Evolutionary conservation across 805 yeast species (phyloP).

Genomic region (Hanseniaspora thailandica): DNA sequence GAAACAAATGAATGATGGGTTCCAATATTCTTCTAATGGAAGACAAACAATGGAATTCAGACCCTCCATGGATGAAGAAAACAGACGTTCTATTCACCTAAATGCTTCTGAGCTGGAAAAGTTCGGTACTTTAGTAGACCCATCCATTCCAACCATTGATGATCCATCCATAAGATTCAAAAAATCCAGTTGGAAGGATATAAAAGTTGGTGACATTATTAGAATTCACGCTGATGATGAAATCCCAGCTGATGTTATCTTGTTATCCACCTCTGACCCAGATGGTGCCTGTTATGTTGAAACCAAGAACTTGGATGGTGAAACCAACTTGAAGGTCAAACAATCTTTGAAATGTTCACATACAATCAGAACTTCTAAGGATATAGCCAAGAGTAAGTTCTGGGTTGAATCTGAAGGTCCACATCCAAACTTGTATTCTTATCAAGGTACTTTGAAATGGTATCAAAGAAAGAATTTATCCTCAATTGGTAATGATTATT

Average conservation of each 20-base stretch:
- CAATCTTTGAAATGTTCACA: constrained; percentile 58
- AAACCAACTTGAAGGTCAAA: constrained; percentile 63
- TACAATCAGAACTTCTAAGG: constrained; percentile 37
- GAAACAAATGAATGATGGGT: constrained; percentile 22
- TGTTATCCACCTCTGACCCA: constrained; percentile 53
- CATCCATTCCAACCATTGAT: constrained; percentile 37
- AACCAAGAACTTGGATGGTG: constrained; percentile 75
- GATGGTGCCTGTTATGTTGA: constrained; percentile 67
- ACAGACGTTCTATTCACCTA: constrained; percentile 22
- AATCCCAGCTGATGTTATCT: constrained; percentile 62
- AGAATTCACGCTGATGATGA: constrained; percentile 65
- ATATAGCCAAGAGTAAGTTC: constrained; percentile 41
- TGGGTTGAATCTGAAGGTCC: constrained; percentile 79
- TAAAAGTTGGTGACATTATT: constrained; percentile 61
- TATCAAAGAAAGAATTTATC: constrained; percentile 29
- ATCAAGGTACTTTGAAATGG: constrained; percentile 59
- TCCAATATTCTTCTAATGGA: constrained; percentile 19
- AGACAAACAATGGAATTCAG: constrained; percentile 33
- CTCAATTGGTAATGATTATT: background rate
- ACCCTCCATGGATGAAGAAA: constrained; percentile 22
- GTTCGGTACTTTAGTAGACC: constrained; percentile 33
- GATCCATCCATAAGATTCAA: constrained; percentile 27
- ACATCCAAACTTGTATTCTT: constrained; percentile 62
- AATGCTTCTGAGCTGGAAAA: constrained; percentile 37
- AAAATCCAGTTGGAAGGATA: constrained; percentile 48